These are phyloP conservation scores for Syzygium syzygioides DNA, from an alignment of 441 rosid species.

Conservation along the genomic window DNA sequence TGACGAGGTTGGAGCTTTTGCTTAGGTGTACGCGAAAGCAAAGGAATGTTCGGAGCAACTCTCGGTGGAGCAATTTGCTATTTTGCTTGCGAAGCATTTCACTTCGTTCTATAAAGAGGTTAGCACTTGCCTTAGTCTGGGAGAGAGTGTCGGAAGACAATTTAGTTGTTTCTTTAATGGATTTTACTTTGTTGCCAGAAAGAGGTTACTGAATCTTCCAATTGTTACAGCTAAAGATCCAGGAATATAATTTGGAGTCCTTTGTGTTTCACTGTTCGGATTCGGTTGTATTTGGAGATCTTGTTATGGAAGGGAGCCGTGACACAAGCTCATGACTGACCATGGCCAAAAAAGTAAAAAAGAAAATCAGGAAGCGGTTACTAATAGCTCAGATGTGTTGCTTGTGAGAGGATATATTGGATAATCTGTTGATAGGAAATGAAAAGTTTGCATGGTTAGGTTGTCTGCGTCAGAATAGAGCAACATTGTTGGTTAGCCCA, in stretches of 20 bases:
- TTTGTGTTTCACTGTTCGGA: not conserved
- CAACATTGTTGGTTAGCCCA: not conserved
- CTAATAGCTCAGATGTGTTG: not conserved
- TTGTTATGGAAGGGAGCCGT: not conserved
- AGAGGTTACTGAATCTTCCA: not conserved
- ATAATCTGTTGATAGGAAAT: not conserved
- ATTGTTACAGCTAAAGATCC: not conserved
- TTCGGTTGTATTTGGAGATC: not conserved
- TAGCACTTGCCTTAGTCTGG: not conserved
- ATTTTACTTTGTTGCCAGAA: not conserved
- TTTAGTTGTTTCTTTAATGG: not conserved
- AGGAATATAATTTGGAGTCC: not conserved
- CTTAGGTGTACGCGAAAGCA: slow-evolving; percentile 87
- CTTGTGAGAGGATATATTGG: not conserved
- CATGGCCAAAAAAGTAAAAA: not conserved
- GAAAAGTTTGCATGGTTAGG: not conserved
- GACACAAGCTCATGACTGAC: not conserved
- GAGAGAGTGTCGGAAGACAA: not conserved
- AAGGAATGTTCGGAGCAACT: slow-evolving; percentile 64
- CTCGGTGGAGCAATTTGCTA: slow-evolving; percentile 77
- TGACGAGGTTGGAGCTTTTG: not conserved
- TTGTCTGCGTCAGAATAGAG: not conserved
- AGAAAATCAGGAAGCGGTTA: not conserved
- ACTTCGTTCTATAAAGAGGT: slow-evolving; percentile 77
- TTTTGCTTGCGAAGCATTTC: slow-evolving; percentile 71